phyloP scores from a whole-genome alignment of 192 early-diverging fungal genomes.

The Thamnidium elegans region DNA sequence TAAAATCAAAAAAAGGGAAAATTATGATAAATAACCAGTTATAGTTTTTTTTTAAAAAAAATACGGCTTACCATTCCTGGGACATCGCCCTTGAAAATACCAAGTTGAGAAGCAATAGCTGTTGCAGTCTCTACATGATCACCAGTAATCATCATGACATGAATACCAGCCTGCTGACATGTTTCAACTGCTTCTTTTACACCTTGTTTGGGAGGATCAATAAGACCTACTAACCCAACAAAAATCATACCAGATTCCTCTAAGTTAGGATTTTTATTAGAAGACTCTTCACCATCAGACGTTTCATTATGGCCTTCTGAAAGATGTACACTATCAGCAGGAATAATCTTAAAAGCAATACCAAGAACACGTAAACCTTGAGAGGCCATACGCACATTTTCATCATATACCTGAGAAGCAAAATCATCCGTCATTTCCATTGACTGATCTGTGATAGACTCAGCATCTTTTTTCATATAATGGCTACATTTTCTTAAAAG shows the following conservation, averaged over 20 bases:
- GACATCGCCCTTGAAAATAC: conserved; percentile 70
- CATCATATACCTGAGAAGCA: conserved; percentile 58
- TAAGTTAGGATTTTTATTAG: conserved; percentile 35
- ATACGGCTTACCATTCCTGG: conserved; percentile 34
- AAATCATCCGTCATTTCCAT: conserved; percentile 56
- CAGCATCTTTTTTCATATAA: background rate
- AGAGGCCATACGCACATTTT: conserved; percentile 72
- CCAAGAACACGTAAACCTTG: conserved; percentile 87
- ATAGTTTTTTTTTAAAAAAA: too few relatives aligned
- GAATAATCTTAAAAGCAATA: conserved; percentile 70
- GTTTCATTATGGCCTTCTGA: background rate
- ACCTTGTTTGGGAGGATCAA: conserved; percentile 86
- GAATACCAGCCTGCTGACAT: conserved; percentile 91
- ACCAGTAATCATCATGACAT: conserved; percentile 97
- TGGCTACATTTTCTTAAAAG: conserved; percentile 63
- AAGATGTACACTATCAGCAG: conserved; percentile 8
- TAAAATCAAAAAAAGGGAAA: background rate
- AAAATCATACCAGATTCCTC: conserved; percentile 73
- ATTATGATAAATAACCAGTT: background rate
- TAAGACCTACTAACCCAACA: conserved; percentile 88
- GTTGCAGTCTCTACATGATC: conserved; percentile 92
- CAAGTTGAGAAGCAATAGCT: conserved; percentile 87
- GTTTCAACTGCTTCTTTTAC: conserved; percentile 76
- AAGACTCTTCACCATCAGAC: conserved; percentile 19
- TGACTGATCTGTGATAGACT: background rate